A percentile compares a stretch with the other conserved stretches of the same genome.
These are phyloP conservation scores for Cyclocybe aegerita DNA, from an alignment of 768 basidiomycete genomes.

Conservation along the genomic window DNA sequence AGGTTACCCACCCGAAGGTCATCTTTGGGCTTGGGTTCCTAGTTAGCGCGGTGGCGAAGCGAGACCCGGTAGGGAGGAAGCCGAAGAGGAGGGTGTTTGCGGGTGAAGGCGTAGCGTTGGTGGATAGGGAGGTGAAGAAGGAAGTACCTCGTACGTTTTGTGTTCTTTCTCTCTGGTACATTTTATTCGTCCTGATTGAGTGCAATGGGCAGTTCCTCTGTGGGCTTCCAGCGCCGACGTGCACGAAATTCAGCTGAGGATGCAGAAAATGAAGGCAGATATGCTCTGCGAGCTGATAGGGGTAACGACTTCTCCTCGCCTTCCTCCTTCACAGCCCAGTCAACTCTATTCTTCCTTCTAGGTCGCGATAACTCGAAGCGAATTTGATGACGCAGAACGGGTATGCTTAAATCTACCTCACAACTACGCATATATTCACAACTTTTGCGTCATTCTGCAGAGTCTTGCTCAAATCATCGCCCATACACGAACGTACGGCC, in stretches of 20 bases:
- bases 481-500: conserved; percentile 55
- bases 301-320: conserved; percentile 35
- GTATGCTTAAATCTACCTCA: conserved; percentile 31
- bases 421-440: neutral
- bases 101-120: conserved; percentile 52
- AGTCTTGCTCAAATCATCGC: conserved; percentile 44
- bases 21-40: conserved; percentile 67
- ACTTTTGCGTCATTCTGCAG: conserved; percentile 2
- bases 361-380: conserved; percentile 67
- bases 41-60: conserved; percentile 62
- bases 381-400: conserved; percentile 62
- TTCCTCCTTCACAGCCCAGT: neutral
- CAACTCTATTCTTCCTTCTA: conserved; percentile 23
- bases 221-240: conserved; percentile 57
- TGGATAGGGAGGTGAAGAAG: conserved; percentile 46
- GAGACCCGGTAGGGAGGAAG: conserved; percentile 71
- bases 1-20: conserved; percentile 67
- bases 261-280: conserved; percentile 69
- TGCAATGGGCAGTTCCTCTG: conserved; percentile 40
- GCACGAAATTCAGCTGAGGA: conserved; percentile 42
- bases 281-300: conserved; percentile 68
- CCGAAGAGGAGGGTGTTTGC: conserved; percentile 76
- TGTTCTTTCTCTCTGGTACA: neutral
- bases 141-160: conserved; percentile 36
- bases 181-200: conserved; percentile 2